Percentiles rank a stretch among this genome's conserved stretches.
Evolutionary conservation across 768 basidiomycete species (phyloP).

Genomic region (Gelatoporia subvermispora): DNA sequence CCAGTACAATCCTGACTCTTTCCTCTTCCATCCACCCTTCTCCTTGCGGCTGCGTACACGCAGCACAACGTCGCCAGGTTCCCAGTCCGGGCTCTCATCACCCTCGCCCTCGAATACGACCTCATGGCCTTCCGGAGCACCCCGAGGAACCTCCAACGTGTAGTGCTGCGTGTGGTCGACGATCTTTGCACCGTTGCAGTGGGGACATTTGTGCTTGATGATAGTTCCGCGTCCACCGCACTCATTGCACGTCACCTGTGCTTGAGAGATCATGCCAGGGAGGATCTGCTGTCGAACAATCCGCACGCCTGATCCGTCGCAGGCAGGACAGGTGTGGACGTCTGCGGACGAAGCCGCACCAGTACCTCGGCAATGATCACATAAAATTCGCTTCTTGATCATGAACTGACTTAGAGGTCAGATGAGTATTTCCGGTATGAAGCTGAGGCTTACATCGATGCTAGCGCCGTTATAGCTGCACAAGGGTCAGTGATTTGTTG

Average conservation of each 20-base stretch:
- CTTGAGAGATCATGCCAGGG: conserved; percentile 94
- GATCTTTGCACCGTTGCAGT: conserved; percentile 79
- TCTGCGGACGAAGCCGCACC: conserved; percentile 89
- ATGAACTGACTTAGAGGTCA: conserved; percentile 60
- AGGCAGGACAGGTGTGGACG: conserved; percentile 81
- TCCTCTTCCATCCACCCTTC: conserved; percentile 80
- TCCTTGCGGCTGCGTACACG: conserved; percentile 75
- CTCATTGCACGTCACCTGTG: conserved; percentile 75
- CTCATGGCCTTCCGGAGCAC: conserved; percentile 92
- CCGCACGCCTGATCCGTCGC: conserved; percentile 82
- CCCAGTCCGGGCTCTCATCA: conserved; percentile 95
- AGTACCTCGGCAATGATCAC: conserved; percentile 94
- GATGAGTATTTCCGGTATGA: neutral
- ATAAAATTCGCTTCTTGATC: conserved; percentile 87
- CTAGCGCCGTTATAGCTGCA: conserved; percentile 76
- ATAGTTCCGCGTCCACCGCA: conserved; percentile 82
- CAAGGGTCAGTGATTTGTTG: conserved; percentile 7
- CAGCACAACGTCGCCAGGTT: conserved; percentile 88
- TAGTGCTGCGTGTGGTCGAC: conserved; percentile 76
- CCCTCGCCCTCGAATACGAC: conserved; percentile 94
- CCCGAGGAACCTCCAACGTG: conserved; percentile 79
- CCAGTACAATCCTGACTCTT: conserved; percentile 90
- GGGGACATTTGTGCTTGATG: conserved; percentile 74
- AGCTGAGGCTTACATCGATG: conserved; percentile 59
- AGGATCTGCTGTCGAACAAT: conserved; percentile 90